A percentile compares a stretch with the other conserved stretches of the same genome.
Conservation (phyloP, 805 yeast species). For the Candida endomychidarum region DNA sequence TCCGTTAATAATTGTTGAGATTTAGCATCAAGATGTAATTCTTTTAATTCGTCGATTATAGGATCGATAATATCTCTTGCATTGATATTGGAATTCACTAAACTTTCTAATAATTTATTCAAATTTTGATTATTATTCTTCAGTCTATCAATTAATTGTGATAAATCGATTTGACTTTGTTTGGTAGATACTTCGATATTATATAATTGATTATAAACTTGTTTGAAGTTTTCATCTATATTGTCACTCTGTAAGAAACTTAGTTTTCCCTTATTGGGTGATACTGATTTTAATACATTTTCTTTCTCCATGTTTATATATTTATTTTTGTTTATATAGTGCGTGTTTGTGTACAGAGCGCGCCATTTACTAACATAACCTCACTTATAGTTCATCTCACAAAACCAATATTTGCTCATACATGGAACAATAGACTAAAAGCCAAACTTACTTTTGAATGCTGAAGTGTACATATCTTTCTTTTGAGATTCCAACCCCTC, state of each 20-base stretch:
- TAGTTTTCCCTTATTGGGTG: conserved; percentile 24
- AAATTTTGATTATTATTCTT: conserved; percentile 40
- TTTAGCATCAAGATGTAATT: conserved; percentile 23
- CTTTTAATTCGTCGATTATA: conserved; percentile 25
- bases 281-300: conserved; percentile 24
- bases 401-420: too few relatives aligned
- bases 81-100: conserved; percentile 30
- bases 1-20: conserved; percentile 6
- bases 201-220: conserved; percentile 21
- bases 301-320: conserved; percentile 7
- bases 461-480: conserved; percentile 49
- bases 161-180: conserved; percentile 37
- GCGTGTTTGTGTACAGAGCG: too few relatives aligned
- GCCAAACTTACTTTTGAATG: conserved; percentile 55
- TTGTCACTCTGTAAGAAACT: conserved; percentile 5
- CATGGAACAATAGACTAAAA: conserved; percentile 32
- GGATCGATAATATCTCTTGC: conserved; percentile 24
- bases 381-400: too few relatives aligned
- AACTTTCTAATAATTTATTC: conserved; percentile 32
- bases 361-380: too few relatives aligned
- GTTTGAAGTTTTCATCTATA: conserved; percentile 7
- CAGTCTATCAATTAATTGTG: conserved; percentile 38
- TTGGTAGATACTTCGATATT: conserved; percentile 32
- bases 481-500: conserved; percentile 52
- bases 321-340: neutral